Evolutionary conservation across 768 basidiomycete species (phyloP), one percentile per base, ranked within the genome.

Genomic region (Trametopsis cervina): DNA sequence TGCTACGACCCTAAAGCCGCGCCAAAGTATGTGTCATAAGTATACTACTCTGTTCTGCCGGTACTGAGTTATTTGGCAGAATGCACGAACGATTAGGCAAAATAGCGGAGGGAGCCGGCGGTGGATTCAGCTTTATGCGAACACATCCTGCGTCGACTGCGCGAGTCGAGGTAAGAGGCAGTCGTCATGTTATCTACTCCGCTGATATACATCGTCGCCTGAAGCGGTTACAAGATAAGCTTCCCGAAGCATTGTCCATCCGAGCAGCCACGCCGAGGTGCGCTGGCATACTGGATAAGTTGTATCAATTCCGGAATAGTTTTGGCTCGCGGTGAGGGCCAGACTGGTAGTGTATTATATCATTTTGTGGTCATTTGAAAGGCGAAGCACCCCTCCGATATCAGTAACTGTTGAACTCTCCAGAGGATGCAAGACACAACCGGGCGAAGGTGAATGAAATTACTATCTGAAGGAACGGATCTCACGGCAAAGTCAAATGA

Each of bases 1-100:
- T 98, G 94, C 66, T 97, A 80, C 61, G 77, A 97, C 59, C 93
- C 94, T 0, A 68, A 63, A 15, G 86, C 83, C 18, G 77, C 89
- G 2, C 80, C 86, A 11, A 72, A 75, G 90, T 92, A 57, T 56
- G 77, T 63, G 2, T 44, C 22, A 39, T 26, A n/a, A n/a, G n/a
- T 15, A 42, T 24, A n/a, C n/a, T n/a, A n/a, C 42, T 29, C 11
- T 21, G 18, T 21, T 4, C 43, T 25, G 12, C 26, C n/a, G n/a
- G n/a, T n/a, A n/a, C 2, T 42, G 22, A 40, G 26, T 7, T 15
- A 10, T 38, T 29, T 46, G 15, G 17, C 44, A 89, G 86, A 53
- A 76, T 93, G 72, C 92, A 89, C 66, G 61, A 65, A 41, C 78
- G 87, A 6, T 69, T 96, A 50, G 78, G 29, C 15, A 33, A 33